These are phyloP conservation scores for Posidonia australis DNA, from an alignment of 106 monocot genomes.

Conservation along the genomic window DNA sequence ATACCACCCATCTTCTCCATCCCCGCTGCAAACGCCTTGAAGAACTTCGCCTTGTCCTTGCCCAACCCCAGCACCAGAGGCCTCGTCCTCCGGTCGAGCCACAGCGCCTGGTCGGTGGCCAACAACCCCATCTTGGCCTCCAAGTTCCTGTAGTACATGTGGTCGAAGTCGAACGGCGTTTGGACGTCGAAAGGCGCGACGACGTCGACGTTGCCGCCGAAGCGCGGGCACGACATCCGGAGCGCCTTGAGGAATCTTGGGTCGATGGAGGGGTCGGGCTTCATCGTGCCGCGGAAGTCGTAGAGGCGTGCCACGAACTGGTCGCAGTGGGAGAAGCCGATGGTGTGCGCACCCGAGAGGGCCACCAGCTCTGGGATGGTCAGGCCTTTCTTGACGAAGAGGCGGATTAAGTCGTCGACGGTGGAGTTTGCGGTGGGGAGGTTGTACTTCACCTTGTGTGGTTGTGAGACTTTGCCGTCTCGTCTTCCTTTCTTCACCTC, in stretches of 20 bases:
- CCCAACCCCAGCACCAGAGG: conserved; percentile 45
- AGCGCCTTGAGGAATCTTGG: conserved; percentile 63
- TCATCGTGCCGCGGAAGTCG: conserved; percentile 39
- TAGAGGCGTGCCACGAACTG: conserved; percentile 72
- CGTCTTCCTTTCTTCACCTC: conserved; percentile 61
- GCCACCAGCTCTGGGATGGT: conserved; percentile 45
- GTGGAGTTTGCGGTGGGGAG: conserved; percentile 74
- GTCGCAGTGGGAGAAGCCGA: conserved; percentile 84
- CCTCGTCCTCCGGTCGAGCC: conserved; percentile 44
- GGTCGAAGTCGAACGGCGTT: conserved; percentile 77
- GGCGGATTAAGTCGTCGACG: conserved; percentile 43
- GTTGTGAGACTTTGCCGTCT: conserved; percentile 67
- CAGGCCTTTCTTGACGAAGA: conserved; percentile 67
- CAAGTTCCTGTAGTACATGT: conserved; percentile 63
- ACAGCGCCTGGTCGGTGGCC: conserved; percentile 68
- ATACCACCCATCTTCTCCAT: conserved; percentile 89
- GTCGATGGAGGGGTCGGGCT: conserved; percentile 59
- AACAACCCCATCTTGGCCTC: conserved; percentile 68
- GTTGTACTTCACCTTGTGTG: conserved; percentile 35
- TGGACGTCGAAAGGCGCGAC: conserved; percentile 76
- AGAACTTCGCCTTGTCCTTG: conserved; percentile 56
- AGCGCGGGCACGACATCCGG: conserved; percentile 58
- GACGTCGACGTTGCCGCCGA: conserved; percentile 65
- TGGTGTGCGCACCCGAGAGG: conserved; percentile 76
- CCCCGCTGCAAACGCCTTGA: conserved; percentile 42